Conservation (phyloP, 768 basidiomycete genomes). For the Xerocomus potaroensis region DNA sequence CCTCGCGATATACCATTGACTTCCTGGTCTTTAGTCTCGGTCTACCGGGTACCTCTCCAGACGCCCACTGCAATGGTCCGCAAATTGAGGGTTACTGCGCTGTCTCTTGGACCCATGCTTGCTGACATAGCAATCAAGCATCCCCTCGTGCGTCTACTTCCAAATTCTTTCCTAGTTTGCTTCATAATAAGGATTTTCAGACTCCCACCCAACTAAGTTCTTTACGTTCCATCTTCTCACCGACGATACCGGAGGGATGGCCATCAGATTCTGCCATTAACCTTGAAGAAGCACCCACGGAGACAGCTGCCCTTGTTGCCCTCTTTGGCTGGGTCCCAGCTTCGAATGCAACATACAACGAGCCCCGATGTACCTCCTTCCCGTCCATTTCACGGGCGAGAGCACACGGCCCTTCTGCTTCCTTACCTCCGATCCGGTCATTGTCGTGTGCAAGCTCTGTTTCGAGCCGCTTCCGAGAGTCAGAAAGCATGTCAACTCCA, state of each 20-base stretch:
- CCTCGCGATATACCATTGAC: background rate
- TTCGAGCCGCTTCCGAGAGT: slow-evolving; percentile 17
- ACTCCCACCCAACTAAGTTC: slow-evolving; percentile 53
- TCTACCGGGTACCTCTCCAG: slow-evolving; percentile 72
- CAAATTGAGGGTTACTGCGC: slow-evolving; percentile 55
- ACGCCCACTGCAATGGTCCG: slow-evolving; percentile 59
- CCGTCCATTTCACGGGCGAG: slow-evolving; percentile 22
- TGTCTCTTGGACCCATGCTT: slow-evolving; percentile 48
- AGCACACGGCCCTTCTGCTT: slow-evolving; percentile 27
- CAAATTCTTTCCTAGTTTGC: background rate
- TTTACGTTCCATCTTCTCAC: slow-evolving; percentile 43
- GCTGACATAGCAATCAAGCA: slow-evolving; percentile 59
- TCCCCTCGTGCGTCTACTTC: slow-evolving; percentile 53
- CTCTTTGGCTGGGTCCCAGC: slow-evolving; percentile 48
- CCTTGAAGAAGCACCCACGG: slow-evolving; percentile 30
- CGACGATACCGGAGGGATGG: slow-evolving; percentile 23
- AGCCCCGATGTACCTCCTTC: slow-evolving; percentile 12
- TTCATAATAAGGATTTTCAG: slow-evolving; percentile 35
- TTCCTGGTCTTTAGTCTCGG: slow-evolving; percentile 41
- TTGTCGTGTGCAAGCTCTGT: slow-evolving; percentile 33
- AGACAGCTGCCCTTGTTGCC: slow-evolving; percentile 38
- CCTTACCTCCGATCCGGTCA: slow-evolving; percentile 30
- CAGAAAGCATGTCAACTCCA: slow-evolving; percentile 20
- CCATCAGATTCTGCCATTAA: slow-evolving; percentile 21
- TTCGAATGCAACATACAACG: slow-evolving; percentile 22